Evolutionary conservation across 2,329 filamentous ascomycete species (phyloP).

Genomic region (Pseudogymnoascus sp.): DNA sequence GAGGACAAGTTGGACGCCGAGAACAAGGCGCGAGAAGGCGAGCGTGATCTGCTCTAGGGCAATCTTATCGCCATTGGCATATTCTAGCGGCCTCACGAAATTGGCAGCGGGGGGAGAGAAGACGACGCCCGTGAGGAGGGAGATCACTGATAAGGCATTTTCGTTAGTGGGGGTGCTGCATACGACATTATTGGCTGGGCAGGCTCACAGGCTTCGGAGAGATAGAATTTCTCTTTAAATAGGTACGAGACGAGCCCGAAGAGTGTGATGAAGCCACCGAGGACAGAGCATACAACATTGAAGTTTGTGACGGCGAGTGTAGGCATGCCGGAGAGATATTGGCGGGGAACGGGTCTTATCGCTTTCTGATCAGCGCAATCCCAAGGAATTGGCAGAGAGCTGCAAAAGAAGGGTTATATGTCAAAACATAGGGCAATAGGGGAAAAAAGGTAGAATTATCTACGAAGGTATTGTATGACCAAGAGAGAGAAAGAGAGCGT

Average conservation of each 20-base stretch:
- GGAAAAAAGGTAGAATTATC: not conserved
- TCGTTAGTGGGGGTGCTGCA: not conserved
- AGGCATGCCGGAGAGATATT: not conserved
- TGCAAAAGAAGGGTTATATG: not conserved
- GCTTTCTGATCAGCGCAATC: slow-evolving; percentile 6
- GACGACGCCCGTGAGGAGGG: slow-evolving; percentile 64
- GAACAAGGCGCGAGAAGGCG: slow-evolving; percentile 74
- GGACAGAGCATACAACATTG: slow-evolving; percentile 46
- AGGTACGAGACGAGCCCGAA: slow-evolving; percentile 82
- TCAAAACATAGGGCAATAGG: not conserved
- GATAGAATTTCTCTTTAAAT: slow-evolving; percentile 76
- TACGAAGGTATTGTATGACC: not conserved
- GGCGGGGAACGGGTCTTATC: not conserved
- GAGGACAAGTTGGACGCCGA: slow-evolving; percentile 79
- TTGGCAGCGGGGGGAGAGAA: slow-evolving; percentile 73
- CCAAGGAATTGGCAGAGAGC: not conserved
- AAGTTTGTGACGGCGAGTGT: slow-evolving; percentile 36
- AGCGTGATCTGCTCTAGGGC: slow-evolving; percentile 65
- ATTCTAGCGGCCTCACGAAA: slow-evolving; percentile 64
- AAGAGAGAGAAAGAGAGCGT: not conserved
- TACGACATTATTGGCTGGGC: not conserved
- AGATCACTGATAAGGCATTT: slow-evolving; percentile 53
- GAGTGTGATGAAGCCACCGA: slow-evolving; percentile 76
- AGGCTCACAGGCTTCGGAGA: slow-evolving; percentile 71
- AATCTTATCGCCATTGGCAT: slow-evolving; percentile 49